Conservation (phyloP, 2,329 filamentous ascomycete species). For the Ceratocystis albifundus region DNA sequence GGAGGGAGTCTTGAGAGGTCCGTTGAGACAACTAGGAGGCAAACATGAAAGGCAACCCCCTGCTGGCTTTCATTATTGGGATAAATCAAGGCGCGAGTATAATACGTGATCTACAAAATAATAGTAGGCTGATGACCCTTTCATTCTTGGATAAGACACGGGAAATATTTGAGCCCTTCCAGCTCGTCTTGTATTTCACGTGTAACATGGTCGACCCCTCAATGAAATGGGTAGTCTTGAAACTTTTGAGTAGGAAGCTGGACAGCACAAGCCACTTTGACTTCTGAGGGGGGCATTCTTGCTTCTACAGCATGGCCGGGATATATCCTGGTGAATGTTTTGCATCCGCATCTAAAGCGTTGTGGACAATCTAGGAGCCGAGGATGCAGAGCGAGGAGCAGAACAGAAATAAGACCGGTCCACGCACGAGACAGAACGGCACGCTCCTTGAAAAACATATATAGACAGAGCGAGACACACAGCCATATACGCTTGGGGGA, state of each 20-base stretch:
- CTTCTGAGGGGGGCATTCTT: too few species aligned
- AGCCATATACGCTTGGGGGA: background rate
- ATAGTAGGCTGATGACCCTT: background rate
- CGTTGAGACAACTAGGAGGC: background rate
- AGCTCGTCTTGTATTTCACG: slow-evolving; percentile 1
- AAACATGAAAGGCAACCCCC: background rate
- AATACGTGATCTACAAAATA: background rate
- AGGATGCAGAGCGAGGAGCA: background rate
- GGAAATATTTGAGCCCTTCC: background rate
- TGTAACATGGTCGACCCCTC: background rate
- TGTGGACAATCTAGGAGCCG: background rate
- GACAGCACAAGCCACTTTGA: background rate
- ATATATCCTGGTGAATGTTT: background rate
- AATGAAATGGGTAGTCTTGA: background rate
- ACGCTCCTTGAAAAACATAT: background rate
- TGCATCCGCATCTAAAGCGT: too few species aligned
- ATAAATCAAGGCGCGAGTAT: background rate
- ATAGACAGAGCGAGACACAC: background rate
- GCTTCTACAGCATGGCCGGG: background rate
- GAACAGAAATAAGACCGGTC: background rate
- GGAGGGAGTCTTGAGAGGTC: background rate
- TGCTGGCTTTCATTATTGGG: background rate
- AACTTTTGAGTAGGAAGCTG: background rate
- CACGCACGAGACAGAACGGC: background rate
- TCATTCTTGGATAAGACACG: background rate